Evolutionary conservation across 495 filamentous ascomycete species (phyloP).

Genomic region (Xylaria sp.): DNA sequence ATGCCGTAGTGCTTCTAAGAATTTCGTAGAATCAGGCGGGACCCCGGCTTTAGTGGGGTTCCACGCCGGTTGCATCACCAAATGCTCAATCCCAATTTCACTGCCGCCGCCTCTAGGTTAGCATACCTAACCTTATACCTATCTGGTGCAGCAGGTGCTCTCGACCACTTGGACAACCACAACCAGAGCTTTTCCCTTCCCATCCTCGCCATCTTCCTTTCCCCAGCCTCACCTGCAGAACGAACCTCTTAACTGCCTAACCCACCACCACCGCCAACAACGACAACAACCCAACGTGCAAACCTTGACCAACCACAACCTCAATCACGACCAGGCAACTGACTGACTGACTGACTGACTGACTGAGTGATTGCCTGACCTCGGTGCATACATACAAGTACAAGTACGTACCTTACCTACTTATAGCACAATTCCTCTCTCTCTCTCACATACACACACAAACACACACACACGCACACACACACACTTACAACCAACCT

Average conservation of each 20-base stretch:
- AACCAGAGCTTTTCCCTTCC: background rate
- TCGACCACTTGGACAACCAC: background rate
- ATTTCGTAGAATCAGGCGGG: constrained; percentile 30
- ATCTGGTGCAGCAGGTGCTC: constrained; percentile 1
- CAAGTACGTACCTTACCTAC: background rate
- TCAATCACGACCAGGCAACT: background rate
- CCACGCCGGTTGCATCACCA: constrained; percentile 31
- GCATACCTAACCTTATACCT: too few relatives aligned
- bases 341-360: too few relatives aligned
- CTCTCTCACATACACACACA: background rate
- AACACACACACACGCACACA: too few relatives aligned
- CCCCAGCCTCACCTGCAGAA: constrained; percentile 23
- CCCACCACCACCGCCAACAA: background rate
- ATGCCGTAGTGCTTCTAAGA: constrained; percentile 29
- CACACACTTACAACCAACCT: too few relatives aligned
- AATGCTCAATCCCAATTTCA: constrained; percentile 3
- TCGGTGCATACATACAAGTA: background rate
- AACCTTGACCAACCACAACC: background rate
- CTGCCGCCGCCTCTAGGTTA: background rate
- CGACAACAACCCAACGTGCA: too few relatives aligned
- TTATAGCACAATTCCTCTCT: background rate
- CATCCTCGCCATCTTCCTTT: too few relatives aligned
- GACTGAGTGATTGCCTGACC: background rate
- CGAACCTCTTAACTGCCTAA: background rate
- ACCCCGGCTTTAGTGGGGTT: constrained; percentile 26